Conservation (phyloP, 2,329 filamentous ascomycete genomes). For the Didymella exigua region DNA sequence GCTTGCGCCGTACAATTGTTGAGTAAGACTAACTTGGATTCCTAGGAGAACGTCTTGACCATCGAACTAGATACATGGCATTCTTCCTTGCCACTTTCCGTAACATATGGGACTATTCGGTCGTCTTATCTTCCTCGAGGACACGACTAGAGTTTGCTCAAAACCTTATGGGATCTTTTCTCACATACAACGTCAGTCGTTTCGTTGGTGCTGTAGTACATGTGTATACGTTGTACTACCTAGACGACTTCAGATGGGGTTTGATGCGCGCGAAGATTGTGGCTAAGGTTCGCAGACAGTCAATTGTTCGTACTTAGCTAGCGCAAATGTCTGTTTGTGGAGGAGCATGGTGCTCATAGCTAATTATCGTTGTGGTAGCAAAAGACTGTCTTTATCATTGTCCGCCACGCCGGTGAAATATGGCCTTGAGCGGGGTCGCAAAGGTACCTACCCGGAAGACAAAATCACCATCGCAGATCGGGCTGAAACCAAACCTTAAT, state of each 20-base stretch:
- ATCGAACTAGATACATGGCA: neutral
- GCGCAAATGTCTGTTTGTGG: too few relatives aligned
- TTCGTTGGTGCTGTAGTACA: slow-evolving; percentile 48
- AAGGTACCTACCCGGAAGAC: too few relatives aligned
- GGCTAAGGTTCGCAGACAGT: neutral
- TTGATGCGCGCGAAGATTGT: slow-evolving; percentile 42
- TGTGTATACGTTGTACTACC: slow-evolving; percentile 52
- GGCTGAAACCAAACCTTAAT: too few relatives aligned
- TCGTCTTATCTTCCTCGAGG: neutral
- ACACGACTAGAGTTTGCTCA: neutral
- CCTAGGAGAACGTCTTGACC: neutral
- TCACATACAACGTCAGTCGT: neutral
- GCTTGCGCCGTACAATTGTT: neutral
- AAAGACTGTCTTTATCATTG: too few relatives aligned
- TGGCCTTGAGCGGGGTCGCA: too few relatives aligned
- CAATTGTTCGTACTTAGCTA: too few relatives aligned
- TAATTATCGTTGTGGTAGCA: too few relatives aligned
- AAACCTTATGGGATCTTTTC: neutral
- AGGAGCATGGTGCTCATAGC: too few relatives aligned
- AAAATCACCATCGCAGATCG: too few relatives aligned
- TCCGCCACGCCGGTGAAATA: too few relatives aligned
- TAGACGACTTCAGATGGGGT: slow-evolving; percentile 56
- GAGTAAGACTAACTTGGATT: neutral
- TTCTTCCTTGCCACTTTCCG: neutral
- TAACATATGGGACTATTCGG: neutral